These are phyloP conservation scores for Naegleria lovaniensis DNA, from an alignment of 208 protist genomes.

Conservation along the genomic window DNA sequence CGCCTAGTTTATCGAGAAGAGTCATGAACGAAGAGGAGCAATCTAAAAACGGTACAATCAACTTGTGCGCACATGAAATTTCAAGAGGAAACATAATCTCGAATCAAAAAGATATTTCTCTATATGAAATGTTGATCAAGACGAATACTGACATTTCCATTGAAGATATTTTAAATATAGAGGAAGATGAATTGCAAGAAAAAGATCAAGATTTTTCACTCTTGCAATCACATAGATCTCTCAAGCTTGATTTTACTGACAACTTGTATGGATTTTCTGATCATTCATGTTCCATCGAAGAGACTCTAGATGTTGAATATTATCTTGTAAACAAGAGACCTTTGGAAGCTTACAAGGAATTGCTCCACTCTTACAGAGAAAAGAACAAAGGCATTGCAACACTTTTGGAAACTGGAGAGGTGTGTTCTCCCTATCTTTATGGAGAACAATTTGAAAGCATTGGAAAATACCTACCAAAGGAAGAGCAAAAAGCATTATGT, in stretches of 20 bases:
- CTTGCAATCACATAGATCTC: not conserved
- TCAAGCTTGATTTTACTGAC: not conserved
- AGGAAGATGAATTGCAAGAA: not conserved
- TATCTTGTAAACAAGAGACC: not conserved
- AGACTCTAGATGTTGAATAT: not conserved
- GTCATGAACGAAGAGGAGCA: not conserved
- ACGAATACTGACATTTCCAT: not conserved
- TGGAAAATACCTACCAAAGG: not conserved
- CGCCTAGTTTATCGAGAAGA: not conserved
- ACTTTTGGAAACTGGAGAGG: not conserved
- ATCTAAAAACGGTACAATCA: not conserved
- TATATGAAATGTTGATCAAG: not conserved
- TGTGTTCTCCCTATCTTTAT: not conserved
- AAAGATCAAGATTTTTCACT: not conserved
- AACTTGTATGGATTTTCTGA: not conserved
- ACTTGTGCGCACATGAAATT: not conserved
- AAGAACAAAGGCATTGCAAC: not conserved
- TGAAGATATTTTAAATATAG: not conserved
- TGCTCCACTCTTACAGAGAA: not conserved
- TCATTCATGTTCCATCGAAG: not conserved
- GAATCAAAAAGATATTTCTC: not conserved
- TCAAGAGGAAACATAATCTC: not conserved
- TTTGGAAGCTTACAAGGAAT: not conserved
- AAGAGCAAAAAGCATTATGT: not conserved
- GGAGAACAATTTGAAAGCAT: not conserved